Evolutionary conservation across 2,329 filamentous ascomycete genomes (phyloP), one percentile per base, ranked within the genome.

Genomic region (Epichloe brachyelytri): DNA sequence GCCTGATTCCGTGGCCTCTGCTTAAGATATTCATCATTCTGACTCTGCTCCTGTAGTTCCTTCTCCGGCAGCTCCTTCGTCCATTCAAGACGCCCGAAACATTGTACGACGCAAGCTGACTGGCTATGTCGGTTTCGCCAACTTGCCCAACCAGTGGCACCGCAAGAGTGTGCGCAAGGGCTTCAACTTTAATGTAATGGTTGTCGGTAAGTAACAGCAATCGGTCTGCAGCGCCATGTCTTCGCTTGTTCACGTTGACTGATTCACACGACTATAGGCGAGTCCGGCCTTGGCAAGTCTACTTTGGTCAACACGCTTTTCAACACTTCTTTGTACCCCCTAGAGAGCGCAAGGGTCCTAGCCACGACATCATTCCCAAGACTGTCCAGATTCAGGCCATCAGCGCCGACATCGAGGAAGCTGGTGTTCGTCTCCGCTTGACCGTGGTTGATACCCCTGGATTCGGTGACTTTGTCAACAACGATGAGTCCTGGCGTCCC

Each of bases 141-240:
- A 98, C 71, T 74, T 98, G 67, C 93, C 93, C 58, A 98, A 98
- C 76, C 93, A 98, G 75, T 98, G 93, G 93, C 93, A 98, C 78
- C 91, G 93, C 72, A 98, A 98, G 85, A 96, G 90, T 82, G 93
- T 98, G 65, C 88, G 93, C 68, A 98, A 98, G 75, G 93, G 93
- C 56, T 98, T 98, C 82, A 98, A 97, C 81, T 98, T 98, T 80
- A 98, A 98, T 69, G 93, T 98, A 61, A 98, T 98, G 93, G 93
- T 98, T 72, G 93, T 98, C 73, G 93, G 93, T 97, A 78, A 66
- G 90, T 84, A 33, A 6, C 15, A n/a, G 10, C 36, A 26, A 26
- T 30, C 15, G 7, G 7, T 34, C 10, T 41, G 15, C 22, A n/a
- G 22, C 19, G 14, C 11, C 37, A 48, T 41, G 0, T 20, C 4